A percentile compares a stretch with the other conserved stretches of the same genome.
Conservation (phyloP, 257 asterid species). For the Parsonsia alboflavescens region DNA sequence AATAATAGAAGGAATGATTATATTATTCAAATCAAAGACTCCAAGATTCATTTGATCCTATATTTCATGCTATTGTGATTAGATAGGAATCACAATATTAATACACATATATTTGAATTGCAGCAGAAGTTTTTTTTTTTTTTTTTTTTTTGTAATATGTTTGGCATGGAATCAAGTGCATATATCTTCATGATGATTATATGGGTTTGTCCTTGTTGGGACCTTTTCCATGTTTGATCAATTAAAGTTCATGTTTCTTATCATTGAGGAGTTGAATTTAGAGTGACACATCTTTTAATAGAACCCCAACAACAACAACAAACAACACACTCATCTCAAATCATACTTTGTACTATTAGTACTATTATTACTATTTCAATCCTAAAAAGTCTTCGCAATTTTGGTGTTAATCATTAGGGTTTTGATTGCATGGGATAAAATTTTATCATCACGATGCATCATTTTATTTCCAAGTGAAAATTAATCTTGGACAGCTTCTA, state of each 20-base stretch:
- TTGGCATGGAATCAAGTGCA: conserved; percentile 2
- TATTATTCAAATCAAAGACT: too few relatives aligned
- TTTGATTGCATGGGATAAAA: conserved; percentile 6
- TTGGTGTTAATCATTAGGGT: conserved; percentile 12
- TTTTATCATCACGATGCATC: background rate
- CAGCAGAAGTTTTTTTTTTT: too few relatives aligned
- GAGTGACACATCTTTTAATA: conserved; percentile 14
- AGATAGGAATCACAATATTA: too few relatives aligned
- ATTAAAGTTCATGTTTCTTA: conserved; percentile 14
- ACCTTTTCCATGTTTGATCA: conserved; percentile 7
- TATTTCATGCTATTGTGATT: too few relatives aligned
- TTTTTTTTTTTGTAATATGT: background rate
- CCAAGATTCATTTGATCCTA: too few relatives aligned
- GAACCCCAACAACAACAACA: background rate
- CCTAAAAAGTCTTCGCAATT: background rate
- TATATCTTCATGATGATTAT: background rate
- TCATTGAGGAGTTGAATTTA: conserved; percentile 31
- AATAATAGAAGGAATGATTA: too few relatives aligned
- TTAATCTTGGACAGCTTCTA: background rate
- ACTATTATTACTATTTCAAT: conserved; percentile 6
- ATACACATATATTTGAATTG: too few relatives aligned
- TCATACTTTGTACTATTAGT: background rate
- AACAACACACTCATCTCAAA: background rate
- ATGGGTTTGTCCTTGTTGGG: conserved; percentile 3
- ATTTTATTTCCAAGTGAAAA: background rate